A percentile compares a stretch with the other conserved stretches of the same genome.
phyloP scores from a whole-genome alignment of 202 grass and related monocot species.

The Dendrocalamus latiflorus region DNA sequence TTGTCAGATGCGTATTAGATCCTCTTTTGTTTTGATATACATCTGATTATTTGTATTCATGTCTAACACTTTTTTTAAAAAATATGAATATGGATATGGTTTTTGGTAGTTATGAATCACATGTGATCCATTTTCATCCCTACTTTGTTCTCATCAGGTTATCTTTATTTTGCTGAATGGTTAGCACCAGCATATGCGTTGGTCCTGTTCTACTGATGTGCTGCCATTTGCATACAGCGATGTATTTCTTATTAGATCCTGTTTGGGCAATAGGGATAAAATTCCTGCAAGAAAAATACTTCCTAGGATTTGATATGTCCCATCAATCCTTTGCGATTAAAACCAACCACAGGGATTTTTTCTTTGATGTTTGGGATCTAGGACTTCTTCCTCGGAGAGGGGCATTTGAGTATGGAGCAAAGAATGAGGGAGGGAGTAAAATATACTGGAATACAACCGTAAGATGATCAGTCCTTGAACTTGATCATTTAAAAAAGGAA shows the following conservation, averaged over 20 bases:
- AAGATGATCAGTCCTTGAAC: neutral
- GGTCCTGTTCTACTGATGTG: neutral
- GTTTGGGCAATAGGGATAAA: neutral
- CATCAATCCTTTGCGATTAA: neutral
- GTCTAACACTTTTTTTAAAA: neutral
- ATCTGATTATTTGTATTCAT: neutral
- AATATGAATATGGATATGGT: neutral
- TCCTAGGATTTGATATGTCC: neutral
- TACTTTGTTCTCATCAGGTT: neutral
- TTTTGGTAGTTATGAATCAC: neutral
- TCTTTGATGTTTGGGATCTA: neutral
- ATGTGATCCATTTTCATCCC: neutral
- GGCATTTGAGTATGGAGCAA: neutral
- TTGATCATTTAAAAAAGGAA: neutral
- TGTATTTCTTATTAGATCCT: neutral
- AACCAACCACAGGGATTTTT: neutral
- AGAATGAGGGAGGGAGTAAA: neutral
- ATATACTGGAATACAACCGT: neutral
- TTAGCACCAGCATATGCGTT: neutral
- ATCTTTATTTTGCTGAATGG: neutral
- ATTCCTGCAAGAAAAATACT: neutral
- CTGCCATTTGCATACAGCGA: neutral
- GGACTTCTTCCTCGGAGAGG: neutral
- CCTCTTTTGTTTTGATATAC: neutral
- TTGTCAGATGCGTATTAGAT: neutral